Evolutionary conservation across 179 eudicot species (phyloP).

Genomic region (Silene vulgaris): DNA sequence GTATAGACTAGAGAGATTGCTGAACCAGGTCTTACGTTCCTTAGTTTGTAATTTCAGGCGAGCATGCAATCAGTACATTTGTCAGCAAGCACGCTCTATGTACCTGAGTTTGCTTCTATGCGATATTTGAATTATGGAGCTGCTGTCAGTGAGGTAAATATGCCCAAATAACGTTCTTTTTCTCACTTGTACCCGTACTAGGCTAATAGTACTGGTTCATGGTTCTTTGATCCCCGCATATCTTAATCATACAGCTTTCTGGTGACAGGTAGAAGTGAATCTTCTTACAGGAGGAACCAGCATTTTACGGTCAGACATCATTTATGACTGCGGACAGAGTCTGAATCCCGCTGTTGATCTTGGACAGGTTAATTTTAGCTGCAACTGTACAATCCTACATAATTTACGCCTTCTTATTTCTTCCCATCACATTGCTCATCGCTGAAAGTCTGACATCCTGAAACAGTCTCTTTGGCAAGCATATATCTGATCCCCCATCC

Average conservation of each 20-base stretch:
- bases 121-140: constrained; percentile 81
- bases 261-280: constrained; percentile 67
- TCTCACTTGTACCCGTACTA: background rate
- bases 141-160: constrained; percentile 88
- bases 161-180: background rate
- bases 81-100: constrained; percentile 57
- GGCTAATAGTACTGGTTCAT: background rate
- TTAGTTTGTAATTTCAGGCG: constrained; percentile 47
- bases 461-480: background rate
- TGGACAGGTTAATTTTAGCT: constrained; percentile 65
- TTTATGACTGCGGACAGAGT: constrained; percentile 91
- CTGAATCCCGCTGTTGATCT: constrained; percentile 88
- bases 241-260: background rate
- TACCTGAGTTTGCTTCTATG: constrained; percentile 55
- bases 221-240: background rate
- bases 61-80: constrained; percentile 47
- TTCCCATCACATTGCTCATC: background rate
- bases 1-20: background rate
- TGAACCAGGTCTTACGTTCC: constrained; percentile 7
- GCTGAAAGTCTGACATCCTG: background rate
- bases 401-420: background rate
- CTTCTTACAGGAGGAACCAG: constrained; percentile 74
- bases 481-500: no score
- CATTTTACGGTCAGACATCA: constrained; percentile 60
- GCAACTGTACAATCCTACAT: background rate